Conservation (phyloP, 2,329 filamentous ascomycete species). For the Diplodia mutila region DNA sequence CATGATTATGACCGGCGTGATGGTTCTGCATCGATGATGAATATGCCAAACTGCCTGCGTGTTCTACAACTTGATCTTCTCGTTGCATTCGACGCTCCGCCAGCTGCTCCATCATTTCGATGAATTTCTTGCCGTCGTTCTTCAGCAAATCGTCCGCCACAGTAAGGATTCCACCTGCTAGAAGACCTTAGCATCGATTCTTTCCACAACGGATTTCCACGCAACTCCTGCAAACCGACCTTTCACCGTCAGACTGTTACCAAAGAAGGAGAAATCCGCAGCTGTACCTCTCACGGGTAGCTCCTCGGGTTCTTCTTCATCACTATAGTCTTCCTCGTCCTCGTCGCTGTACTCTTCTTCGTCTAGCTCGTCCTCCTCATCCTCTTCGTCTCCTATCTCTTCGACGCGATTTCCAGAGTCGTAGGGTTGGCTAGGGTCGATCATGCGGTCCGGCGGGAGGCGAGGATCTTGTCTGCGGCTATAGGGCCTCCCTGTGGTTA, state of each 20-base stretch:
- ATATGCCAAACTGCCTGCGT: conserved; percentile 59
- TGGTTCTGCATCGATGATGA: conserved; percentile 55
- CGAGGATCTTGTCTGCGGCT: conserved; percentile 33
- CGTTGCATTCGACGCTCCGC: conserved; percentile 96
- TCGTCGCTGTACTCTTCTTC: conserved; percentile 59
- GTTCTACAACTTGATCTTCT: conserved; percentile 79
- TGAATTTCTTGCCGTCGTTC: conserved; percentile 99
- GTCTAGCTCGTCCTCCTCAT: conserved; percentile 55
- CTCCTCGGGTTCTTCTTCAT: conserved; percentile 68
- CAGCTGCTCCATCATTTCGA: conserved; percentile 99
- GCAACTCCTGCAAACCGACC: conserved; percentile 50
- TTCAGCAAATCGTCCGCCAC: conserved; percentile 98
- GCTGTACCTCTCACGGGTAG: conserved; percentile 66
- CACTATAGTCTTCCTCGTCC: conserved; percentile 61
- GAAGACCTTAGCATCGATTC: conserved; percentile 32
- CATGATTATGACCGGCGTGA: conserved; percentile 70
- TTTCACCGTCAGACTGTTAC: conserved; percentile 95
- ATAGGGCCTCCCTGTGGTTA: conserved; percentile 55
- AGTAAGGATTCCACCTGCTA: conserved; percentile 90
- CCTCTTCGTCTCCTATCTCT: conserved; percentile 58
- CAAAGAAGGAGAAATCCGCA: conserved; percentile 94
- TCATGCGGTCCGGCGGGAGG: conserved; percentile 62
- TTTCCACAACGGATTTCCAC: not conserved
- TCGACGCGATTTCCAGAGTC: conserved; percentile 70
- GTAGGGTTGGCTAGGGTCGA: conserved; percentile 65